These are phyloP conservation scores for Aureobasidium subglaciale DNA, from an alignment of 2,329 filamentous ascomycete species.

Conservation along the genomic window DNA sequence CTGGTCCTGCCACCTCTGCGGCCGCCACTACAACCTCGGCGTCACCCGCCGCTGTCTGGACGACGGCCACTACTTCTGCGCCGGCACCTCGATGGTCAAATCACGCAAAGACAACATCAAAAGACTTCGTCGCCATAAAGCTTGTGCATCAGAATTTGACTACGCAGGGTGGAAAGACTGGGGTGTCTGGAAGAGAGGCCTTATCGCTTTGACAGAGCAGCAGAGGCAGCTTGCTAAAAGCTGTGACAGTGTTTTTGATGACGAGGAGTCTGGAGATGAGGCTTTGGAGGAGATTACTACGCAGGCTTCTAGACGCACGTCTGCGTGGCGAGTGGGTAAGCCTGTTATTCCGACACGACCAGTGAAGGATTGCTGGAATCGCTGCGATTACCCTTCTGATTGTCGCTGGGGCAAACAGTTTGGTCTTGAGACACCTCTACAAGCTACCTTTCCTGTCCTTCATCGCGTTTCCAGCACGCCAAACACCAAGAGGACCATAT, in stretches of 20 bases:
- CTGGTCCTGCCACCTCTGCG: slow-evolving; percentile 49
- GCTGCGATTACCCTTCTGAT: slow-evolving; percentile 41
- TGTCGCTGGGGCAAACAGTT: slow-evolving; percentile 36
- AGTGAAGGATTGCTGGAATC: slow-evolving; percentile 36
- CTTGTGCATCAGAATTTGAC: slow-evolving; percentile 47
- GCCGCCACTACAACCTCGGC: slow-evolving; percentile 39
- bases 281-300: not conserved
- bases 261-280: slow-evolving; percentile 16
- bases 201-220: slow-evolving; percentile 22
- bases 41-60: slow-evolving; percentile 47
- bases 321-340: not conserved
- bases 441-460: slow-evolving; percentile 6
- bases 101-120: slow-evolving; percentile 27
- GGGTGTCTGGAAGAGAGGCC: slow-evolving; percentile 36
- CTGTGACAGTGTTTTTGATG: slow-evolving; percentile 12
- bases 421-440: slow-evolving; percentile 21
- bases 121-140: slow-evolving; percentile 29
- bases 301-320: not conserved
- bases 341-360: not conserved
- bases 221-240: not conserved
- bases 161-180: slow-evolving; percentile 45
- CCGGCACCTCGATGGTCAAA: slow-evolving; percentile 34
- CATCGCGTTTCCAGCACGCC: not conserved
- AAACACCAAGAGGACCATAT: not conserved
- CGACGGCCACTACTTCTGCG: slow-evolving; percentile 49